phyloP scores from a whole-genome alignment of 2,329 filamentous ascomycete genomes.

The Fusarium sambucinum region DNA sequence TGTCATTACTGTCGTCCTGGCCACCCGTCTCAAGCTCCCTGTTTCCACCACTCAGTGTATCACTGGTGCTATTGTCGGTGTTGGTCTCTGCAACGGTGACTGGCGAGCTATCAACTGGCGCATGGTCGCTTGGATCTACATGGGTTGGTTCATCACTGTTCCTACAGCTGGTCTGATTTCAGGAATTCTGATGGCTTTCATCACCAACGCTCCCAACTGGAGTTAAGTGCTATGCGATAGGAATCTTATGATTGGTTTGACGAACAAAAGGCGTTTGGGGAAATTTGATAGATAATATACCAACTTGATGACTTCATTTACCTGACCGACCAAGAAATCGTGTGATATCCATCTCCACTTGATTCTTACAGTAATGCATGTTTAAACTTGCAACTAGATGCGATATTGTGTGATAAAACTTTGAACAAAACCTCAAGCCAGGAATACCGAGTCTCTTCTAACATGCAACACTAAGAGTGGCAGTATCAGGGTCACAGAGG shows the following conservation, averaged over 20 bases:
- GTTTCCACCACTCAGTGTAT: constrained; percentile 76
- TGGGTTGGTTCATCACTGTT: constrained; percentile 71
- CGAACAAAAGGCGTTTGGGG: neutral
- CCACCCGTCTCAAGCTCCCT: constrained; percentile 71
- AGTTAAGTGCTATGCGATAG: constrained; percentile 4
- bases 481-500: no score
- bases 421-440: neutral
- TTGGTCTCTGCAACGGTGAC: constrained; percentile 70
- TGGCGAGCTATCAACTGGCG: constrained; percentile 72
- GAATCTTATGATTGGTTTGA: constrained; percentile 8
- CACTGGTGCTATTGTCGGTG: constrained; percentile 71
- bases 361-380: neutral
- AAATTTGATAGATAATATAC: constrained; percentile 9
- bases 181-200: constrained; percentile 71
- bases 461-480: neutral
- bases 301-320: constrained; percentile 2
- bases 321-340: neutral
- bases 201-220: constrained; percentile 71
- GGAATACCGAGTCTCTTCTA: neutral
- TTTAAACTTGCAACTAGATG: neutral
- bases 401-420: neutral
- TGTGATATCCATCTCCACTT: neutral
- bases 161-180: constrained; percentile 68
- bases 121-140: constrained; percentile 70
- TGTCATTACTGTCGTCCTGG: constrained; percentile 72